phyloP scores from a whole-genome alignment of 2,329 filamentous ascomycete genomes.

The Dactylellina leptospora region DNA sequence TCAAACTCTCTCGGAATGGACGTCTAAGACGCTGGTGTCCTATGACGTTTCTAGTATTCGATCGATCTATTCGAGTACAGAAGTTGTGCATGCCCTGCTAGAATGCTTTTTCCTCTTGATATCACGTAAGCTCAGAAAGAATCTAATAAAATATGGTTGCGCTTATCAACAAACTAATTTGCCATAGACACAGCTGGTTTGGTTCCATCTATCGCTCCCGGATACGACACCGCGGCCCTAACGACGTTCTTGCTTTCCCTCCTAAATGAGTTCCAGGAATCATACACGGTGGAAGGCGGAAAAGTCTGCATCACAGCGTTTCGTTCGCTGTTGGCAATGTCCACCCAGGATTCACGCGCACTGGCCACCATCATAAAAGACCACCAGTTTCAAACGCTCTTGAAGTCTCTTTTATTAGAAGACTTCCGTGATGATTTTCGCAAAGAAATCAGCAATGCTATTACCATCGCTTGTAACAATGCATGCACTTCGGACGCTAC shows the following conservation, averaged over 20 bases:
- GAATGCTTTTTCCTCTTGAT: constrained; percentile 47
- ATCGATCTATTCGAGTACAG: constrained; percentile 23
- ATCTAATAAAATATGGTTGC: not conserved
- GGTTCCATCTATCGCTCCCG: not conserved
- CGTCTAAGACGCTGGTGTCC: constrained; percentile 33
- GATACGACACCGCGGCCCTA: constrained; percentile 17
- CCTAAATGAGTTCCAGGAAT: constrained; percentile 30
- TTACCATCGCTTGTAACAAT: constrained; percentile 33
- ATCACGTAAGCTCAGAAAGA: constrained; percentile 29
- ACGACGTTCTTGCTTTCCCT: constrained; percentile 31
- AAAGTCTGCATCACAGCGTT: constrained; percentile 43
- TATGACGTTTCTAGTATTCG: constrained; percentile 23
- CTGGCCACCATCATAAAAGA: constrained; percentile 21
- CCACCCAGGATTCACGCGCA: constrained; percentile 27
- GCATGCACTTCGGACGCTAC: constrained; percentile 3
- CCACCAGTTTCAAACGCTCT: constrained; percentile 21
- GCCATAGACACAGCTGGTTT: constrained; percentile 16
- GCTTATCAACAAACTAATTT: not conserved
- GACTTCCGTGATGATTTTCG: constrained; percentile 42
- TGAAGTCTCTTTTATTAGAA: constrained; percentile 33
- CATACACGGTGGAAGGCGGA: constrained; percentile 19
- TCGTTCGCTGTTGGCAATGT: constrained; percentile 28
- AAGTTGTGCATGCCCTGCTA: constrained; percentile 31
- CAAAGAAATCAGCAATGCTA: constrained; percentile 29
- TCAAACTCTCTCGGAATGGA: constrained; percentile 33